Base-by-base conservation (phyloP, 495 filamentous ascomycete genomes). In the Penicillium paradoxum region DNA sequence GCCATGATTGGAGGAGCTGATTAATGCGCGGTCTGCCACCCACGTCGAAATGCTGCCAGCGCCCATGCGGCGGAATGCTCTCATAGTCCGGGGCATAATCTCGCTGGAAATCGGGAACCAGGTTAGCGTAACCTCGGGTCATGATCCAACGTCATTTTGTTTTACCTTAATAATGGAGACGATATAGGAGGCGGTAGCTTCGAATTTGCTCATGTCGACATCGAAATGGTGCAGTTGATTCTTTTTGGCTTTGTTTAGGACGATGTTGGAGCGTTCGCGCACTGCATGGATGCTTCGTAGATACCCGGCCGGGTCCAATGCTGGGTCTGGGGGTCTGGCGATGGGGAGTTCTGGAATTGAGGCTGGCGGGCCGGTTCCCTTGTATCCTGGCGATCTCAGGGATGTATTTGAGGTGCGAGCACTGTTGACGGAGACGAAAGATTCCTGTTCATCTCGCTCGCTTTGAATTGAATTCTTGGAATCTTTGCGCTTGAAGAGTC, bases 101-200 rank as follows among this genome's bases (percentile, higher is more conserved):
- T 72, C 91, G 77, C 91, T 97, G 48, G 34, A 17, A 7, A 4
- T 43, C 55, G 21, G 54, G 33, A 58, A 29, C 32, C n/a, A n/a
- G 52, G 45, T 59, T 38, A 62, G 59, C 54, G 58, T 51, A n/a
- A 60, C 29, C 2, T 30, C 39, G 30, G 21, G 42, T 45, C 24
- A 33, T 38, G 48, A 17, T 32, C 14, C 13, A 33, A 3, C 10
- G 6, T 37, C 3, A 37, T 46, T 33, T 24, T 51, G 19, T 4
- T 50, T 60, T 59, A 91, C 93, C 88, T 97, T 97, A 74, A 98
- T 97, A 52, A 98, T 96, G 15, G 89, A 88, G 24, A 95, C 87
- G 8, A 98, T 86, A 66, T 96, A 98, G n/a, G 79, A 83, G 3
- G 90, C 91, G 1, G 92, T 92, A 51, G 91, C 90, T 29, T 78